These are phyloP conservation scores for Kluyveromyces aestuarii DNA, from an alignment of 805 yeast genomes.

Conservation along the genomic window DNA sequence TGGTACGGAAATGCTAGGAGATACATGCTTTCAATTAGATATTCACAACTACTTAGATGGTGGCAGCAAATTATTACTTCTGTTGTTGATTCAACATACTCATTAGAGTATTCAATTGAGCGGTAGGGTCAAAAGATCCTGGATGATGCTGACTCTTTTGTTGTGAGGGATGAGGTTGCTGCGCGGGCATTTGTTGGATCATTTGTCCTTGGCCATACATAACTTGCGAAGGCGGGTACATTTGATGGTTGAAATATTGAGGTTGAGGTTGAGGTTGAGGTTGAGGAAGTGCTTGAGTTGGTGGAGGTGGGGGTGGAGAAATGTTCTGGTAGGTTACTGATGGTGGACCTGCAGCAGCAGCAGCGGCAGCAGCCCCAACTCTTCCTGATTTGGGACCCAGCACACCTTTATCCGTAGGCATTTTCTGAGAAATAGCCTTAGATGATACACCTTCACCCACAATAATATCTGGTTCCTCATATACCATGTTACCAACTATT, in stretches of 20 bases:
- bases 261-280: conserved; percentile 5
- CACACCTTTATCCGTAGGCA: conserved; percentile 84
- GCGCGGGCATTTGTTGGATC: conserved; percentile 14
- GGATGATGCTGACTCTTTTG: conserved; percentile 11
- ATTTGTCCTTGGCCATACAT: conserved; percentile 9
- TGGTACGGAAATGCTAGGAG: neutral
- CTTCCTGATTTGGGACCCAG: conserved; percentile 77
- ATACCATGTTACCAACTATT: conserved; percentile 64
- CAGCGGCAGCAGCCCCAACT: conserved; percentile 32
- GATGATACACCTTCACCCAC: conserved; percentile 91
- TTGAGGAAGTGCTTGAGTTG: neutral
- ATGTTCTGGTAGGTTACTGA: conserved; percentile 17
- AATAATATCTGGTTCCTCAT: conserved; percentile 97
- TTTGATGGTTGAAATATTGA: conserved; percentile 1
- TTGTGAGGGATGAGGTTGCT: conserved; percentile 12
- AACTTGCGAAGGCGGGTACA: conserved; percentile 5
- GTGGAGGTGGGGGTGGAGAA: conserved; percentile 29
- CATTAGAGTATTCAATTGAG: conserved; percentile 35
- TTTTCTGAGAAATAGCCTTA: conserved; percentile 80
- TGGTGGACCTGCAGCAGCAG: conserved; percentile 20
- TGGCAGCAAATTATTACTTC: conserved; percentile 4
- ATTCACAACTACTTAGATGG: neutral
- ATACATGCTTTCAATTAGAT: neutral
- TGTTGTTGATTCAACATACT: conserved; percentile 35
- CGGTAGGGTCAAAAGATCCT: conserved; percentile 28